These are phyloP conservation scores for Pseudocercospora fuligena DNA, from an alignment of 2,329 filamentous ascomycete genomes.

Conservation along the genomic window DNA sequence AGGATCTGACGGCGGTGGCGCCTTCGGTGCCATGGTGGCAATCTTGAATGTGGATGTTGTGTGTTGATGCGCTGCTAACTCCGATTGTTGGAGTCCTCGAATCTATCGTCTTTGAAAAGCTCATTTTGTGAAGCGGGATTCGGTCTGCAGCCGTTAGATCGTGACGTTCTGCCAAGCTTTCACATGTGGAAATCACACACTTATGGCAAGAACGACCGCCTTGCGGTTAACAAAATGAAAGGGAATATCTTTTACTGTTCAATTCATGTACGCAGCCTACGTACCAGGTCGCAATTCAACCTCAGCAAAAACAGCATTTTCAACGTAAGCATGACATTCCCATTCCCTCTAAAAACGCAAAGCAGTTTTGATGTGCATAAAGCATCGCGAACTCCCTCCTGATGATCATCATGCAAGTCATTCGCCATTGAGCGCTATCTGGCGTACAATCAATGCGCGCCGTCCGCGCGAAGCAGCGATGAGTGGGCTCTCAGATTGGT, in stretches of 20 bases:
- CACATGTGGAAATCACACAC: neutral
- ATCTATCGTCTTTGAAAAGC: neutral
- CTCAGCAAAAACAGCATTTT: slow-evolving; percentile 38
- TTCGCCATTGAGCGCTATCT: slow-evolving; percentile 31
- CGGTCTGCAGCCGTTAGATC: neutral
- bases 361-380: slow-evolving; percentile 36
- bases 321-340: slow-evolving; percentile 35
- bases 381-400: slow-evolving; percentile 32
- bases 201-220: slow-evolving; percentile 1
- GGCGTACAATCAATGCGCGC: slow-evolving; percentile 26
- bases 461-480: slow-evolving; percentile 27
- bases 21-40: slow-evolving; percentile 20
- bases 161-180: slow-evolving; percentile 1
- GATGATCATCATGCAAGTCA: slow-evolving; percentile 34
- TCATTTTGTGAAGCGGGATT: neutral
- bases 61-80: neutral
- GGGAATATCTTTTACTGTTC: slow-evolving; percentile 21
- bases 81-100: neutral
- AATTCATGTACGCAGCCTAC: slow-evolving; percentile 36
- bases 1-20: slow-evolving; percentile 28
- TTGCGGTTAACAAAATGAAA: slow-evolving; percentile 7
- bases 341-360: slow-evolving; percentile 37
- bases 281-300: slow-evolving; percentile 40
- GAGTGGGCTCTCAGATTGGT: slow-evolving; percentile 25
- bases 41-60: neutral